Percentiles rank a stretch among this genome's conserved stretches.
Evolutionary conservation across 768 basidiomycete genomes (phyloP).

Genomic region (Bullera alba): DNA sequence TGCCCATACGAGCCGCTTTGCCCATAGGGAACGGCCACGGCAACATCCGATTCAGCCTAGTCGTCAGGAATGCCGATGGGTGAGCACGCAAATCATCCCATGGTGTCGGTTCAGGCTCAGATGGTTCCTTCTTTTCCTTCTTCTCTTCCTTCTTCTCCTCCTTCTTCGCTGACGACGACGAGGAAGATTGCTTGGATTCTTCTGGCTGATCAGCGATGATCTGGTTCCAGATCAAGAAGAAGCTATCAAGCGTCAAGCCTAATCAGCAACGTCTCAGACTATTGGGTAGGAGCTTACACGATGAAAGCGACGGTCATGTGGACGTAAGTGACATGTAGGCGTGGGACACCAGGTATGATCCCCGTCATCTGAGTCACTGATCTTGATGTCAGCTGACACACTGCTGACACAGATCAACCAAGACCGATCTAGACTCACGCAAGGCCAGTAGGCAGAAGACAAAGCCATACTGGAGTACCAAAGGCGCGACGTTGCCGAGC

Average conservation of each 20-base stretch:
- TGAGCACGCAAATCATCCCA: constrained; percentile 40
- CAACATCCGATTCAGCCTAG: constrained; percentile 22
- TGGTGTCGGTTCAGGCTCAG: constrained; percentile 14
- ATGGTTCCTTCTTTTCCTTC: constrained; percentile 2
- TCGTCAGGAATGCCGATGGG: constrained; percentile 37
- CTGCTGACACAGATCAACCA: too few relatives aligned
- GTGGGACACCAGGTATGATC: constrained; percentile 28
- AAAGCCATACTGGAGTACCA: constrained; percentile 32
- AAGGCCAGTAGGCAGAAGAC: constrained; percentile 28
- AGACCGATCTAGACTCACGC: constrained; percentile 20
- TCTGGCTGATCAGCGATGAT: constrained; percentile 16
- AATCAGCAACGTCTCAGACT: neutral
- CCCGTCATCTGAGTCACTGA: constrained; percentile 26
- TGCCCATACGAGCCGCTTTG: constrained; percentile 12
- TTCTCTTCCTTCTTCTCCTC: constrained; percentile 19
- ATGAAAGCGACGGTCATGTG: constrained; percentile 34
- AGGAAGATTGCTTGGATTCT: constrained; percentile 3
- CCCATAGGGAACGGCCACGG: constrained; percentile 42
- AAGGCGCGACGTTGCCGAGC: constrained; percentile 26
- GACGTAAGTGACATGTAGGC: constrained; percentile 38
- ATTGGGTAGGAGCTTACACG: constrained; percentile 16
- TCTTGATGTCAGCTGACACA: neutral
- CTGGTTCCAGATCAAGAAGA: constrained; percentile 36
- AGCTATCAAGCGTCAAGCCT: constrained; percentile 3
- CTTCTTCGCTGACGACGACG: constrained; percentile 16